Base-by-base conservation (phyloP, 257 asterid species). In the Nemophila menziesii region DNA sequence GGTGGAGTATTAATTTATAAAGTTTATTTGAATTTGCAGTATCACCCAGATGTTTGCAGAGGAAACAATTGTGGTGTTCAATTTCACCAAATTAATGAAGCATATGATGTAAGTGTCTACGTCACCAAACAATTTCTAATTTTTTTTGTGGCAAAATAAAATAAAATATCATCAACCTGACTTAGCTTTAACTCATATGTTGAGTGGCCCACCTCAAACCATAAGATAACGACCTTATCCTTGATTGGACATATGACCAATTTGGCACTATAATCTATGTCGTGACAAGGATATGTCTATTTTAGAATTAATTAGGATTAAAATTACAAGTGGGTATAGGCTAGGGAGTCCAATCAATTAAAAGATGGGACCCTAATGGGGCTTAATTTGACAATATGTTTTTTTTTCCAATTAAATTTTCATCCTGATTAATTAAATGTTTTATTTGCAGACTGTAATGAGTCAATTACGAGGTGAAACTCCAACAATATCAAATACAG, bases 31-130 rank as follows among this genome's bases (percentile, higher is more conserved):
- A 18, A 17, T 41, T 49, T 76, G 68, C 94, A 86, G 96, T 86
- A 86, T 61, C 97, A 86, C 53, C 97, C 97, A 0, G 97, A 86
- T 56, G 97, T 86, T 5, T 86, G 93, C 71, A 75, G 76, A 74
- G 97, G 69, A 61, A 82, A 46, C 61, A 62, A 77, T 47, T 64
- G 71, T 9, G 75, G 66, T 5, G 42, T 68, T 19, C 74, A 82
- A 39, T 86, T 86, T 58, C 75, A 72, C 58, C 70, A 77, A 49
- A 82, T 86, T 34, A 69, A 72, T 23, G 93, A 82, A 69, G 94
- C 94, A 22, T 86, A 86, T 46, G 82, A 74, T 64, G 97, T 87
- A 62, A 70, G 92, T 55, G 21, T 1, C n/a, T n/a, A 26, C 13
- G 6, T 29, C 42, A 37, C 42, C 14, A 36, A 4, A 1, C 5